phyloP scores from a whole-genome alignment of 306 rosid genomes.

The Prunus mongolica region DNA sequence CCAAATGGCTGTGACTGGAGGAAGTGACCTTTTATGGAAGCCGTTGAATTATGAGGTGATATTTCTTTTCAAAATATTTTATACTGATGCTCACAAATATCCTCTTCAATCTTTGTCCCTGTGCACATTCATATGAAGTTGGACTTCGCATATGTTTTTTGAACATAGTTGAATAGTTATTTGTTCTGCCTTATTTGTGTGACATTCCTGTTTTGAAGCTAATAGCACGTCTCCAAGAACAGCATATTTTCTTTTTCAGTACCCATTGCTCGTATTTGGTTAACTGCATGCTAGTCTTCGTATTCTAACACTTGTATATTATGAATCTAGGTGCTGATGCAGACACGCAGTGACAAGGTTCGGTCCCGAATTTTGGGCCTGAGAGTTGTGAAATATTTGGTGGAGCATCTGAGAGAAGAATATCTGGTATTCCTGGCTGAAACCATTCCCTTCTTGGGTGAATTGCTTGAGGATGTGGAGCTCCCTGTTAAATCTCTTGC shows the following conservation, averaged over 20 bases:
- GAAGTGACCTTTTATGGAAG: slow-evolving; percentile 85
- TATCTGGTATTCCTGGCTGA: slow-evolving; percentile 75
- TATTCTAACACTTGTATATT: neutral
- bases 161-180: neutral
- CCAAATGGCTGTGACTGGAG: slow-evolving; percentile 95
- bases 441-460: slow-evolving; percentile 89
- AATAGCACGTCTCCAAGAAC: too few relatives aligned
- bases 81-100: neutral
- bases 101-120: neutral
- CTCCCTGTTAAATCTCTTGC: slow-evolving; percentile 78
- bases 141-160: neutral
- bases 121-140: neutral
- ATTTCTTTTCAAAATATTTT: neutral
- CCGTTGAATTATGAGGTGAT: slow-evolving; percentile 82
- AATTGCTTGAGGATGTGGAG: slow-evolving; percentile 88
- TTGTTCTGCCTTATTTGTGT: neutral
- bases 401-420: slow-evolving; percentile 87
- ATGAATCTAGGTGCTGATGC: slow-evolving; percentile 77
- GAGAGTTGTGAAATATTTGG: slow-evolving; percentile 53
- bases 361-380: slow-evolving; percentile 78
- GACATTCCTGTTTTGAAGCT: too few relatives aligned
- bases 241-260: too few relatives aligned
- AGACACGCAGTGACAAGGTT: slow-evolving; percentile 68
- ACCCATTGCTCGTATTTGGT: too few relatives aligned
- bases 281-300: neutral